Percentiles rank a stretch among this genome's conserved stretches.
These are phyloP conservation scores for Piedraia hortae DNA, from an alignment of 2,329 filamentous ascomycete species.

Conservation along the genomic window DNA sequence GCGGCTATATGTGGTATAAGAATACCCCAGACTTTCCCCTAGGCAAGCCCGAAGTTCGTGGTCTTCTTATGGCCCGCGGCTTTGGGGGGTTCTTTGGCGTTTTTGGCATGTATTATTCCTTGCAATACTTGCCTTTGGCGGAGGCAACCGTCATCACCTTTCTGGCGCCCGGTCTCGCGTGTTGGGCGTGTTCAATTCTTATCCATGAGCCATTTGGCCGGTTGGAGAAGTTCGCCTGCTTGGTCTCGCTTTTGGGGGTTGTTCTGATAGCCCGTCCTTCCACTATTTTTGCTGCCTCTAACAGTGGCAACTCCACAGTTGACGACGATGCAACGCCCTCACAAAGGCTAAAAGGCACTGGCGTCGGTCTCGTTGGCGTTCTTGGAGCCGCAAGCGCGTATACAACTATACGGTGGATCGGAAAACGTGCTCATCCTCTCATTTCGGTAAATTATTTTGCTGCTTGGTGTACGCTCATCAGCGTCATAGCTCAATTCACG, in stretches of 20 bases:
- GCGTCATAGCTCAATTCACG: conserved; percentile 27
- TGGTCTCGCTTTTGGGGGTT: conserved; percentile 53
- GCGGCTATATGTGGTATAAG: conserved; percentile 45
- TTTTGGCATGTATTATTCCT: conserved; percentile 47
- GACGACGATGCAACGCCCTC: conserved; percentile 22
- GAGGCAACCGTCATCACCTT: conserved; percentile 83
- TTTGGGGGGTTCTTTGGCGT: conserved; percentile 48
- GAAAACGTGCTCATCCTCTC: conserved; percentile 52
- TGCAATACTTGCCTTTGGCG: conserved; percentile 56
- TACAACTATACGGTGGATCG: conserved; percentile 52
- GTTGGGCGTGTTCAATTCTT: conserved; percentile 52
- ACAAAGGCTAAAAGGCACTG: conserved; percentile 42
- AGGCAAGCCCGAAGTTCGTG: conserved; percentile 36
- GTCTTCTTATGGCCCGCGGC: conserved; percentile 40
- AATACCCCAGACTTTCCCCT: conserved; percentile 42
- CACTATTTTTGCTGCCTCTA: conserved; percentile 24
- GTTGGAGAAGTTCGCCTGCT: conserved; percentile 45
- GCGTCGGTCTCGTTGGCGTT: conserved; percentile 48
- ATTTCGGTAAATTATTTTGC: conserved; percentile 70
- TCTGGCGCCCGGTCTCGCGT: conserved; percentile 49
- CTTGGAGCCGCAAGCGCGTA: conserved; percentile 47
- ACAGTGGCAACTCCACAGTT: conserved; percentile 12
- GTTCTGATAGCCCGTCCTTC: conserved; percentile 54
- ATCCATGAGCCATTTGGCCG: conserved; percentile 53
- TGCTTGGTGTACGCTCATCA: conserved; percentile 40